Evolutionary conservation across 768 basidiomycete genomes (phyloP), one percentile per base, ranked within the genome.

Genomic region (Boletus bicolor): DNA sequence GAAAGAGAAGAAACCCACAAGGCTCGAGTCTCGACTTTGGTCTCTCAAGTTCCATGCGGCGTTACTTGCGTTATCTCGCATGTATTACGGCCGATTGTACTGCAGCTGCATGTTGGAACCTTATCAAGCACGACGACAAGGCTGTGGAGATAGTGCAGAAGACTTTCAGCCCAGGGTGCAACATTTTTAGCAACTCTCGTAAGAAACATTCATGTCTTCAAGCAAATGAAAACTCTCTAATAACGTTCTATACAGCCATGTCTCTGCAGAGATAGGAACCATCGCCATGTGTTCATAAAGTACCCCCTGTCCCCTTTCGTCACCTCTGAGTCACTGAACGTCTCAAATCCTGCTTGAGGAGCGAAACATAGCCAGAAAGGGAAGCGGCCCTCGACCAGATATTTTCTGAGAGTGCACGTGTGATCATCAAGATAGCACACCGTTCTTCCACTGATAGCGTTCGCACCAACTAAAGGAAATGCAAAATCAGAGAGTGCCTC

Each of bases 391-490:
- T 51, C 55, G 45, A 52, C 52, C 42, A 53, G 52, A 45, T 24
- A 38, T 15, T 39, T 51, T 51, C 55, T 41, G 26, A 41, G 53
- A 58, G 34, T 36, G 38, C 56, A 62, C 61, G 59, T 62, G 62
- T 19, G 54, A 67, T 64, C 62, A 62, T 62, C 58, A 35, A 58
- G 66, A 69, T 62, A 56, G 35, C 56, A 53, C 53, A 28, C 45
- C 51, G 14, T 44, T 47, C 54, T 54, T 54, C 49, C 56, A 26
- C 57, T 62, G 63, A 65, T 69, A 55, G 54, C 57, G 45, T 67
- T 62, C 55, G 41, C n/a, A 19, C 26, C 26, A 30, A 15, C 67
- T 69, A 42, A 24, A 47, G n/a, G 24, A 68, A 58, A 64, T 55
- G 49, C 53, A 57, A 54, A 47, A 67, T 67, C 66, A 68, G 65